Base-by-base conservation (phyloP, 2,329 filamentous ascomycete genomes). In the Didymella keratinophila region DNA sequence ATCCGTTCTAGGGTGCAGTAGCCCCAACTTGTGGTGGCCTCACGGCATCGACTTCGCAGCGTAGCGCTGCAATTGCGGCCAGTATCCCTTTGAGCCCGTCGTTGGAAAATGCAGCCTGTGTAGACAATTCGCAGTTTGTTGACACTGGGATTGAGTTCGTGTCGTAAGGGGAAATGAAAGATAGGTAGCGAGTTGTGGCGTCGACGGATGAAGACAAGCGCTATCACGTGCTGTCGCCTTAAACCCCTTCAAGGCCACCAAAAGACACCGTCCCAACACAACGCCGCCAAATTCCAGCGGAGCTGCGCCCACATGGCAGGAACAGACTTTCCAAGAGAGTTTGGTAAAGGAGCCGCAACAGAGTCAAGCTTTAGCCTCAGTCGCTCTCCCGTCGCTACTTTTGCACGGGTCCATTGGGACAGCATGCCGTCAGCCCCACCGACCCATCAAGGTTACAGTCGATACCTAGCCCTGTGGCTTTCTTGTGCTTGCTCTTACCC, bases 301-400 rank as follows among this genome's bases (percentile, higher is more conserved):
- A 55, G 34, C 46, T 21, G 27, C 53, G 56, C 23, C 54, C 54
- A 60, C 44, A 49, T 47, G 51, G 45, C 36, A 49, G 45, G 50
- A 48, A 30, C 32, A 52, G 36, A 56, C 56, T 49, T 46, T 23
- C 54, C 16, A 25, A 25, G 23, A 43, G 18, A 54, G 23, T 27
- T 55, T 42, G 23, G 52, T 47, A 52, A 46, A 37, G 30, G 54
- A 56, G 54, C 57, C 51, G 51, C 55, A 46, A 55, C 44, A 56
- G 45, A 41, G 28, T 45, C 48, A 64, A 64, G 59, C 59, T 59
- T 63, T 57, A 53, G 52, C 57, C 52, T 64, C 56, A 57, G 60
- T 54, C 54, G 56, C 62, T 61, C 62, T 66, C 63, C 62, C 62
- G 57, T 59, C 50, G 39, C 63, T 66, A 64, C 64, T 64, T 47